These are phyloP conservation scores for Pestalotiopsis sp. DNA, from an alignment of 2,329 filamentous ascomycete species.

Conservation along the genomic window DNA sequence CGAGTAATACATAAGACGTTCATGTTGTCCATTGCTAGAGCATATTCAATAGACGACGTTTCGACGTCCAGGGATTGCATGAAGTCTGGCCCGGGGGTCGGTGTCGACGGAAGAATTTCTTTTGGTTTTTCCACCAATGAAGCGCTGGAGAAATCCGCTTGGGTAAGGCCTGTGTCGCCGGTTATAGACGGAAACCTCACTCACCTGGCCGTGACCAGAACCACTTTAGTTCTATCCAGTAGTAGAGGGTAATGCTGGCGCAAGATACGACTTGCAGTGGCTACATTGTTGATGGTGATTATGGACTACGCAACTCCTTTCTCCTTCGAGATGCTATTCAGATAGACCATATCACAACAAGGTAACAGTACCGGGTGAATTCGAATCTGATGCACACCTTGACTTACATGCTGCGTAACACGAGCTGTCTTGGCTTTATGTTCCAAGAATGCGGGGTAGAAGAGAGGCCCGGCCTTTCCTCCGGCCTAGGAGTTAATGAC, in stretches of 20 bases:
- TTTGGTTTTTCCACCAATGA: slow-evolving; percentile 13
- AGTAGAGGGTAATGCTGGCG: neutral
- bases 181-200: neutral
- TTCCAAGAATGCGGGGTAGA: slow-evolving; percentile 3
- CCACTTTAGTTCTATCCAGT: neutral
- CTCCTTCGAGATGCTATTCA: neutral
- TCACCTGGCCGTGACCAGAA: neutral
- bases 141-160: neutral
- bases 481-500: neutral
- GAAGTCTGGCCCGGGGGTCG: neutral
- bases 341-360: neutral
- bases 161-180: neutral
- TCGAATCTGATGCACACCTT: neutral
- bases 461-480: neutral
- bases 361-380: neutral
- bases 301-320: neutral
- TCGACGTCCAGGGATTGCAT: slow-evolving; percentile 6
- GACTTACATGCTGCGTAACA: neutral
- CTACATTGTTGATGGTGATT: neutral
- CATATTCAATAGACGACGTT: neutral
- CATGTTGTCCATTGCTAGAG: neutral
- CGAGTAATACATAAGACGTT: neutral
- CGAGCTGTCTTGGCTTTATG: neutral
- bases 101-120: neutral
- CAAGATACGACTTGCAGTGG: neutral